phyloP scores from a whole-genome alignment of 305 asterid genomes.

The Plantago rigida region DNA sequence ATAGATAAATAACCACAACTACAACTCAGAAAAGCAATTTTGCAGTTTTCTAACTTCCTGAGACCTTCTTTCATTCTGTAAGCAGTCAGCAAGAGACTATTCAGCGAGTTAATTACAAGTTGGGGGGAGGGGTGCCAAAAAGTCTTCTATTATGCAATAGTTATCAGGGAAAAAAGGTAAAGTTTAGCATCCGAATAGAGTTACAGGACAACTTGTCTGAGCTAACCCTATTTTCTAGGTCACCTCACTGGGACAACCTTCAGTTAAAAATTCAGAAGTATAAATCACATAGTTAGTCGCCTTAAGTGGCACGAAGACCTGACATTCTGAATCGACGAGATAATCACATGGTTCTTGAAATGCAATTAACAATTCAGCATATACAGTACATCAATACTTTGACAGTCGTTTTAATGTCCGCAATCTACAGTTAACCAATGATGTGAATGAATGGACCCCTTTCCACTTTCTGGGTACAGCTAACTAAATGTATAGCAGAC shows the following conservation, averaged over 20 bases:
- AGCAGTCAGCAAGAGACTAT: too few species aligned
- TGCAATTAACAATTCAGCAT: too few species aligned
- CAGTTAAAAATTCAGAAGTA: neutral
- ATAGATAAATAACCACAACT: neutral
- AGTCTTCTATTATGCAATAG: too few species aligned
- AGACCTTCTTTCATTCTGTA: too few species aligned
- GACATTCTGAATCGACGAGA: constrained; percentile 8
- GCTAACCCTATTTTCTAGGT: neutral
- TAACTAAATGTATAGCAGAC: constrained; percentile 12
- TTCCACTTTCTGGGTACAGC: constrained; percentile 16
- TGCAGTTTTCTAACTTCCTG: too few species aligned
- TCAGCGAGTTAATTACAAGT: too few species aligned
- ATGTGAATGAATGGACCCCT: constrained; percentile 6
- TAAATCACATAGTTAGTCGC: neutral
- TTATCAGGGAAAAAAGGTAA: too few species aligned
- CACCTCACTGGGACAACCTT: neutral
- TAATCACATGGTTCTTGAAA: neutral
- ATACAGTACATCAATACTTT: too few species aligned
- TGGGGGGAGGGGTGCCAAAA: too few species aligned
- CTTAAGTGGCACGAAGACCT: neutral
- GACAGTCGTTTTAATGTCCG: neutral
- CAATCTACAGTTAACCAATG: constrained; percentile 9
- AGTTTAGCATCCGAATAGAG: too few species aligned
- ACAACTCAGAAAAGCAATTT: neutral
- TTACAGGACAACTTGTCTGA: too few species aligned